These are phyloP conservation scores for Neurospora pannonica DNA, from an alignment of 495 filamentous ascomycete species.

Conservation along the genomic window DNA sequence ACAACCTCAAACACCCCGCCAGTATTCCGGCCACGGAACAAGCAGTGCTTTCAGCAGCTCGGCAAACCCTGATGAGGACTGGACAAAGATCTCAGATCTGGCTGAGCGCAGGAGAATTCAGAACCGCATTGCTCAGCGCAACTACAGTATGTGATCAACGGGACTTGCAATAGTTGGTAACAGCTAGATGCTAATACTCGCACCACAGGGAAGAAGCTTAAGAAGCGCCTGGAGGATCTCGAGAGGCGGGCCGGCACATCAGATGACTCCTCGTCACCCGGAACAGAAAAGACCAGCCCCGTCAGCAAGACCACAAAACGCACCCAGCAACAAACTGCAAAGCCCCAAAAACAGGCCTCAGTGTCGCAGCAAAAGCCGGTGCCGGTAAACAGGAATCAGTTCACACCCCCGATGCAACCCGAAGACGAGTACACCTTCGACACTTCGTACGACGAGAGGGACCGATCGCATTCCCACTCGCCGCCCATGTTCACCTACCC, in stretches of 20 bases:
- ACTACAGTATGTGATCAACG: conserved; percentile 71
- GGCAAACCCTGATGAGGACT: conserved; percentile 95
- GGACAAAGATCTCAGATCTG: conserved; percentile 98
- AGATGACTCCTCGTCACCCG: conserved; percentile 51
- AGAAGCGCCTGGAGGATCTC: conserved; percentile 92
- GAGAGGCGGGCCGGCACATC: conserved; percentile 83
- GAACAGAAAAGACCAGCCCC: conserved; percentile 42
- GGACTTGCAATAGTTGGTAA: neutral
- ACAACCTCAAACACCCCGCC: conserved; percentile 34
- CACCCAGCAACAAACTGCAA: conserved; percentile 22
- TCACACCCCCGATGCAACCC: conserved; percentile 48
- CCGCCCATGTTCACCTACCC: conserved; percentile 67
- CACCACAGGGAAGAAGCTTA: conserved; percentile 87
- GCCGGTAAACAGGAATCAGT: conserved; percentile 39
- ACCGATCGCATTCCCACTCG: conserved; percentile 59
- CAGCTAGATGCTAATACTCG: conserved; percentile 4
- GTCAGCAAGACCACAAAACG: conserved; percentile 40
- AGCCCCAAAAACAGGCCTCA: conserved; percentile 23
- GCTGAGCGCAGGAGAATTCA: conserved; percentile 92
- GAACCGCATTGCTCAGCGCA: conserved; percentile 94
- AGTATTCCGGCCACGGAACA: conserved; percentile 60
- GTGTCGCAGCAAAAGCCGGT: conserved; percentile 27
- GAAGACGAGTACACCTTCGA: conserved; percentile 42
- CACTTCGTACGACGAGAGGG: conserved; percentile 40
- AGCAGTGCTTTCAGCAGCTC: conserved; percentile 95